Evolutionary conservation across 2,329 filamentous ascomycete genomes (phyloP), one percentile per base, ranked within the genome.

Genomic region (Cadophora luteo-olivacea): DNA sequence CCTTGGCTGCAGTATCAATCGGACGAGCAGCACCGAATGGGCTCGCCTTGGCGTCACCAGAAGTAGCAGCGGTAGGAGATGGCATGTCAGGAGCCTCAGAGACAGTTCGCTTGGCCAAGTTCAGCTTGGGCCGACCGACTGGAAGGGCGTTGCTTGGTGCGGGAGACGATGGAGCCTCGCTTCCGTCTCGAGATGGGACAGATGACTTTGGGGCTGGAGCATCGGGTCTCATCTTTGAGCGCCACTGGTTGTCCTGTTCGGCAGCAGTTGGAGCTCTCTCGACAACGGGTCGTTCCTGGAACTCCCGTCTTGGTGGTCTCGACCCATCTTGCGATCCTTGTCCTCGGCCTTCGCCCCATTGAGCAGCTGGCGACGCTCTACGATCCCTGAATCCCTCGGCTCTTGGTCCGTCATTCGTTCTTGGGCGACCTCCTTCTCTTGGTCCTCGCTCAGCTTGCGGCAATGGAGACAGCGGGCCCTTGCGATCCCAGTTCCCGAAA

Each of bases 241-340:
- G 91, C 96, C 96, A 99, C 81, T 97, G 90, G 82, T 90, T 97
- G 79, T 98, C 96, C 77, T 92, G 88, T 69, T 99, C 96, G 61
- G 96, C 92, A 51, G 96, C 96, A 67, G 92, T 98, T 25, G 92
- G 92, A 62, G 86, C 85, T 74, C 92, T 88, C 78, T 93, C 91
- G 19, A 84, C 79, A 63, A 86, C 85, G 14, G 90, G 87, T 70
- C 89, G 88, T 70, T 93, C 91, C 70, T 87, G 85, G 78, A 92
- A 92, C 75, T 94, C 92, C 76, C 91, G 89, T 77, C 92, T 88
- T 51, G 93, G 92, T 70, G 92, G 92, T 71, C 92, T 88, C 29
- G 93, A 93, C 36, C 91, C 92, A 71, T 94, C 92, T 77, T 92
- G 89, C 48, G 88, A 89, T 69, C 75, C 76, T 70, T 79, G 78